Conservation (phyloP, 495 filamentous ascomycete species). For the Neurospora africana region DNA sequence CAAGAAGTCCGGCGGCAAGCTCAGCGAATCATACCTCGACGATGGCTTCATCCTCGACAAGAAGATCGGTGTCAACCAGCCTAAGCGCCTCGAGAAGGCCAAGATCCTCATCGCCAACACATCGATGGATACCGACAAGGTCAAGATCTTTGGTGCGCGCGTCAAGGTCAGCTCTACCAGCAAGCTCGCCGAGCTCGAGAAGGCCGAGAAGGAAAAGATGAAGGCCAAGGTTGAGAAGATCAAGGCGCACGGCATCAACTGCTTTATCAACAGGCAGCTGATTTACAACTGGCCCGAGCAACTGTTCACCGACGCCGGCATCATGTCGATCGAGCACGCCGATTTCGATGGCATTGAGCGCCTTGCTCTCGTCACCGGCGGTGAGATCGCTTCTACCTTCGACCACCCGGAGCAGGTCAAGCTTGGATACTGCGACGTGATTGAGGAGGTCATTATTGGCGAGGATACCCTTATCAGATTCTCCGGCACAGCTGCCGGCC, state of each 20-base stretch:
- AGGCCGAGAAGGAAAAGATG: conserved; percentile 98
- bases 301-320: conserved; percentile 93
- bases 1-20: conserved; percentile 97
- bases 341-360: conserved; percentile 98
- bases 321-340: conserved; percentile 96
- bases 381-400: conserved; percentile 95
- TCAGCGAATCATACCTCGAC: conserved; percentile 93
- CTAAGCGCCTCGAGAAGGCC: conserved; percentile 91
- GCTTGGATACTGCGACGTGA: conserved; percentile 87
- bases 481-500: conserved; percentile 86
- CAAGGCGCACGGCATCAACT: conserved; percentile 98
- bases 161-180: conserved; percentile 92
- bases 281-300: conserved; percentile 99
- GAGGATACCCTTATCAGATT: conserved; percentile 97
- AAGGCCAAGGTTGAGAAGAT: conserved; percentile 97
- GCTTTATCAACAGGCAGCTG: conserved; percentile 96
- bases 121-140: conserved; percentile 98
- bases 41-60: conserved; percentile 98
- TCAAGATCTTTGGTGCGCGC: conserved; percentile 96
- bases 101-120: conserved; percentile 98
- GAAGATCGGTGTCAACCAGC: conserved; percentile 96
- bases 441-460: conserved; percentile 96
- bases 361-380: conserved; percentile 87
- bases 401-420: conserved; percentile 96
- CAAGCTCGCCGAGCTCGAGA: conserved; percentile 93